These are phyloP conservation scores for Phytophthora colocasiae DNA, from an alignment of 352 stramenopile species.

Conservation along the genomic window DNA sequence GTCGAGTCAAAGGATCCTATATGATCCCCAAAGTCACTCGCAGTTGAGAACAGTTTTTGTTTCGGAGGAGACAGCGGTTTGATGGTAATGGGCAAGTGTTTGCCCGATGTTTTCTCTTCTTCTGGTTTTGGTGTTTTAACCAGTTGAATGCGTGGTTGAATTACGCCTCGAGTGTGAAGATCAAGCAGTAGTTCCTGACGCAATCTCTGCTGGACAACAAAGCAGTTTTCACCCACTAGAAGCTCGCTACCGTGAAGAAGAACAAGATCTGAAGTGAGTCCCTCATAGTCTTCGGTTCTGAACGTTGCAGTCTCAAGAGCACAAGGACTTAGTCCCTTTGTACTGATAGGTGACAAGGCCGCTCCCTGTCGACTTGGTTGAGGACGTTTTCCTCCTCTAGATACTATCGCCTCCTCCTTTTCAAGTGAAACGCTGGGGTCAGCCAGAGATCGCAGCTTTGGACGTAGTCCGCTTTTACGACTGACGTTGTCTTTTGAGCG, in stretches of 20 bases:
- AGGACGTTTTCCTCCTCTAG: conserved; percentile 11
- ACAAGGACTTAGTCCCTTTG: not conserved
- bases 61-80: not conserved
- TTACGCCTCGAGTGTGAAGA: conserved; percentile 37
- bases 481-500: conserved; percentile 41
- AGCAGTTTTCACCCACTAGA: conserved; percentile 63
- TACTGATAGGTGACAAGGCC: conserved; percentile 6
- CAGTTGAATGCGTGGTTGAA: conserved; percentile 56
- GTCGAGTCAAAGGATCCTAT: conserved; percentile 51
- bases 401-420: conserved; percentile 39
- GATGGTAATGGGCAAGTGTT: conserved; percentile 4
- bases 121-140: conserved; percentile 11
- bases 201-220: conserved; percentile 48
- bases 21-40: conserved; percentile 41
- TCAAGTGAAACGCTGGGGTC: conserved; percentile 62
- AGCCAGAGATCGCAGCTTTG: conserved; percentile 60
- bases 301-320: conserved; percentile 40
- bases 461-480: conserved; percentile 46
- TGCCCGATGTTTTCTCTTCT: not conserved
- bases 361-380: conserved; percentile 19
- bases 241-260: conserved; percentile 52
- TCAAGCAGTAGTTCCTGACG: conserved; percentile 52
- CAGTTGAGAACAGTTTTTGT: not conserved
- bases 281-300: conserved; percentile 63
- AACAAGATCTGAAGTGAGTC: conserved; percentile 52